Base-by-base conservation (phyloP, 495 filamentous ascomycete genomes). In the Neurospora sp. region DNA sequence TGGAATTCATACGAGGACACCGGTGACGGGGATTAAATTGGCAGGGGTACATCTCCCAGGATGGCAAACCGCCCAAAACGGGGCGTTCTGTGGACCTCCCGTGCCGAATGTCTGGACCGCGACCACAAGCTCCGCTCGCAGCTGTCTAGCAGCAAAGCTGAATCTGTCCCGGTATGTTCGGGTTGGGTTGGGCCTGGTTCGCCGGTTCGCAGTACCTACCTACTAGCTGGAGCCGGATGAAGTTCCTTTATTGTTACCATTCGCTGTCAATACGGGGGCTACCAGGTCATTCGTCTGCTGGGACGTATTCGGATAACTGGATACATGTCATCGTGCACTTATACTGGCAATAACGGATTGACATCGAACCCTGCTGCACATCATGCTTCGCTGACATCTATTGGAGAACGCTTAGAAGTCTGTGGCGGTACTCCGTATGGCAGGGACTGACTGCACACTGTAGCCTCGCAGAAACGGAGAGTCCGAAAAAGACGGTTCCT, bases 291-390 rank as follows among this genome's bases (percentile, higher is more conserved):
- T 65, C 27, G 14, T 65, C 53, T 37, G 27, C 53, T 65, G 53
- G 48, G 48, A 59, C 48, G 48, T 59, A 59, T 59, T 59, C 48
- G 48, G 48, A 59, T 59, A 59, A 27, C 20, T 53, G 45, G 45
- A 20, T 61, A 31, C 53, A 35, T 65, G 53, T 65, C 53, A 65
- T 27, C 27, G 27, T 31, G 27, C 27, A 31, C 27, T 31, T 31
- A 31, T 31, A 35, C 53, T 35, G 27, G 53, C 53, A 35, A 65
- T 8, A 65, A 35, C 53, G 53, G 53, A 65, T 35, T 35, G 27
- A 37, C 69, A 70, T 75, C 38, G 48, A 77, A 76, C 77, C 77
- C 75, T 78, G 77, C 73, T 72, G 77, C 76, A 74, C 73, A 78
- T 78, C 77, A 75, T 74, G 68, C 61, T 69, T 17, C 40, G 41